Evolutionary conservation across 306 rosid genomes (phyloP).

Genomic region (Astragalus membranaceus): DNA sequence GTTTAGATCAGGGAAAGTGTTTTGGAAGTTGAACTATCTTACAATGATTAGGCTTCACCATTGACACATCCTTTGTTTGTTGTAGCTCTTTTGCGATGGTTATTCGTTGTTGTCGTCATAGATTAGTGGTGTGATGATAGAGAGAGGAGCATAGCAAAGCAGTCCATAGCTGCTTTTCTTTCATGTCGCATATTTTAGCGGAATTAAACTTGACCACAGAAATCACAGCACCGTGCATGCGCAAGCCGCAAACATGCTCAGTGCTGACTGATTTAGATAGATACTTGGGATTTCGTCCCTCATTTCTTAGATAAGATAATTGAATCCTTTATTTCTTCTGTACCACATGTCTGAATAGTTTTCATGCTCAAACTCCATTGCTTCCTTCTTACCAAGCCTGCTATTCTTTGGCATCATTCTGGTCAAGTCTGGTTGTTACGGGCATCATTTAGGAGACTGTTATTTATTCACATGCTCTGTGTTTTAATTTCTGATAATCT

Average conservation of each 20-base stretch:
- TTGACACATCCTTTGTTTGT: neutral
- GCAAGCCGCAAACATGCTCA: neutral
- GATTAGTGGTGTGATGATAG: neutral
- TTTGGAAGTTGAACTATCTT: neutral
- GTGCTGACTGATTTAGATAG: neutral
- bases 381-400: neutral
- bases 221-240: neutral
- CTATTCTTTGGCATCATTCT: neutral
- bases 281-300: neutral
- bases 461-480: neutral
- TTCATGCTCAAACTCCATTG: neutral
- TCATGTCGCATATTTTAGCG: neutral
- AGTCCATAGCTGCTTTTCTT: neutral
- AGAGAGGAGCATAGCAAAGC: neutral
- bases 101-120: neutral
- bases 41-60: neutral
- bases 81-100: neutral
- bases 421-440: neutral
- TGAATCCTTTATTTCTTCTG: neutral
- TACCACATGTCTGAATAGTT: neutral
- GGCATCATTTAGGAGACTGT: neutral
- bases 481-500: neutral
- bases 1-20: neutral
- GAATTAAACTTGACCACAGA: neutral
- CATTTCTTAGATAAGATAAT: neutral